Evolutionary conservation across 2,329 filamentous ascomycete species (phyloP).

Genomic region (Elsinoe batatas): DNA sequence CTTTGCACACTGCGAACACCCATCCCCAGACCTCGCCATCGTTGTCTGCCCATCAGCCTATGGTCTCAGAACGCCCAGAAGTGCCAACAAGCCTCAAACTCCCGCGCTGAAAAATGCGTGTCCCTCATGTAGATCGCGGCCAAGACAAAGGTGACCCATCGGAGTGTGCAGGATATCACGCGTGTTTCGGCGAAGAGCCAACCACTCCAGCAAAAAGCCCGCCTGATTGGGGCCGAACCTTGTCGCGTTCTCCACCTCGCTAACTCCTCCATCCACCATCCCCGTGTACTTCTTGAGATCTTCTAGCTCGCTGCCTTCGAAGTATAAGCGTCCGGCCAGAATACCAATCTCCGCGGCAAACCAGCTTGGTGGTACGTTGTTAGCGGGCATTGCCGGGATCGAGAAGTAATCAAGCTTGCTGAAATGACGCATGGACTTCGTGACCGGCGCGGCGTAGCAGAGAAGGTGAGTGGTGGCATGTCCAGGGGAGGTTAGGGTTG

Average conservation of each 20-base stretch:
- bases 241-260: not conserved
- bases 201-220: conserved; percentile 48
- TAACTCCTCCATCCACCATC: not conserved
- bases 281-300: conserved; percentile 24
- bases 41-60: too few relatives aligned
- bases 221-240: conserved; percentile 30
- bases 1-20: too few relatives aligned
- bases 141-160: conserved; percentile 48
- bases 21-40: too few relatives aligned
- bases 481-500: conserved; percentile 27
- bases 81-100: not conserved
- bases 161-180: conserved; percentile 51
- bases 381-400: conserved; percentile 37
- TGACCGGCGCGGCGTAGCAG: conserved; percentile 51
- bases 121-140: conserved; percentile 37
- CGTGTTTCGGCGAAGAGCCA: conserved; percentile 43
- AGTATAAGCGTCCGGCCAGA: conserved; percentile 51
- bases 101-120: conserved; percentile 44
- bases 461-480: conserved; percentile 37
- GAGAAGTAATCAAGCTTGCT: conserved; percentile 45
- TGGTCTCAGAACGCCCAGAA: too few relatives aligned
- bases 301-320: conserved; percentile 40
- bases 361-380: conserved; percentile 41
- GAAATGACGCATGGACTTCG: conserved; percentile 51
- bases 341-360: conserved; percentile 50